Conservation (phyloP, 768 basidiomycete species). For the Fibroporia radiculosa region DNA sequence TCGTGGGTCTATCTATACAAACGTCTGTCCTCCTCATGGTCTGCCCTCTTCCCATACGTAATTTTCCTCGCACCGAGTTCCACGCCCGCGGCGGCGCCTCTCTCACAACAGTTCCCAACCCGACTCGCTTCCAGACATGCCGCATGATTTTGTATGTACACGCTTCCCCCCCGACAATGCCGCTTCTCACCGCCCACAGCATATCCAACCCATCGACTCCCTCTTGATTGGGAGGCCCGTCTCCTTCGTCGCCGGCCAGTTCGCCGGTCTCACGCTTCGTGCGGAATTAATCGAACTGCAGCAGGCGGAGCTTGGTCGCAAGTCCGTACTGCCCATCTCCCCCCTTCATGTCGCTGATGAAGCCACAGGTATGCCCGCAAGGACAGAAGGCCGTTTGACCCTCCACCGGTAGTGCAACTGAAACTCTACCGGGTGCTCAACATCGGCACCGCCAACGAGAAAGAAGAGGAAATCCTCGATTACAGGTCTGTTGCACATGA, state of each 20-base stretch:
- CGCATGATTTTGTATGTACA: no score
- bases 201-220: background rate
- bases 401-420: constrained; percentile 20
- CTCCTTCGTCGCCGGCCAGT: constrained; percentile 1
- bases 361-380: constrained; percentile 16
- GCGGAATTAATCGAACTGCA: constrained; percentile 3
- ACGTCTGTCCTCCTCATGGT: no score
- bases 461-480: constrained; percentile 12
- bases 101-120: no score
- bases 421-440: constrained; percentile 14
- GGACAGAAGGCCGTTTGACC: constrained; percentile 20
- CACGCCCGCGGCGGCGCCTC: no score
- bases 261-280: constrained; percentile 1
- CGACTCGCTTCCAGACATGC: no score
- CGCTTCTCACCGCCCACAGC: no score
- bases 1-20: no score
- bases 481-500: constrained; percentile 10
- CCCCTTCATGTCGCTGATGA: background rate
- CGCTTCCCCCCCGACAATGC: no score
- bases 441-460: constrained; percentile 5
- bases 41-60: no score
- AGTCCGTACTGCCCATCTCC: constrained; percentile 1
- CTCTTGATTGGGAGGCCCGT: background rate
- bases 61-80: no score
- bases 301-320: constrained; percentile 7